These are phyloP conservation scores for Casuarina glauca DNA, from an alignment of 306 rosid genomes.

Conservation along the genomic window DNA sequence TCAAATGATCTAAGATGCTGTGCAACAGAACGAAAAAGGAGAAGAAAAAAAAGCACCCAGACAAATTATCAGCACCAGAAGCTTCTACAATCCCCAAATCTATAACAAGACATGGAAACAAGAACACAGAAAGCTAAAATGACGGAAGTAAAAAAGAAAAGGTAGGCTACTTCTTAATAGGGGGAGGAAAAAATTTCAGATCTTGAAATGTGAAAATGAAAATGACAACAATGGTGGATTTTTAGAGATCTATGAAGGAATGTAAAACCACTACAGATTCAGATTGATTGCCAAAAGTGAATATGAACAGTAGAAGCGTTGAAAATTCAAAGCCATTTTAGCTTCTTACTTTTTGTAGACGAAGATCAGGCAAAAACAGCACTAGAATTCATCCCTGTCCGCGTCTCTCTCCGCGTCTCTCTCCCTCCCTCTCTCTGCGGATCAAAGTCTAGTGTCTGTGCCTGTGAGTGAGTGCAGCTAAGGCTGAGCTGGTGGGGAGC, in stretches of 20 bases:
- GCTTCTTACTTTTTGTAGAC: not conserved
- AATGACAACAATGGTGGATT: conserved; percentile 25
- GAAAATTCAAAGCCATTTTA: not conserved
- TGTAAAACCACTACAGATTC: not conserved
- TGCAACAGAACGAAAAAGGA: not conserved
- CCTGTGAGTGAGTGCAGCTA: conserved; percentile 12
- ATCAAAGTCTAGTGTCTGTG: not conserved
- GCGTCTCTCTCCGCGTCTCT: conserved; percentile 31
- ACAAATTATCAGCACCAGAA: conserved; percentile 7
- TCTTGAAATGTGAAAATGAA: conserved; percentile 33
- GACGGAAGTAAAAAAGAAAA: not conserved
- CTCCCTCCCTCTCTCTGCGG: not conserved
- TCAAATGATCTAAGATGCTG: not conserved
- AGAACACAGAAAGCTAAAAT: conserved; percentile 37
- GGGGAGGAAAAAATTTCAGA: conserved; percentile 21
- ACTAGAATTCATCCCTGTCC: not conserved
- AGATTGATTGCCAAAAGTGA: not conserved
- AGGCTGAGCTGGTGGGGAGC: conserved; percentile 10
- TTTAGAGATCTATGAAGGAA: conserved; percentile 31
- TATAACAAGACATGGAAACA: conserved; percentile 35
- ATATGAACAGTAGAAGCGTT: not conserved
- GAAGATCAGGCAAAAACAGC: conserved; percentile 24
- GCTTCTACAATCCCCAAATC: conserved; percentile 18
- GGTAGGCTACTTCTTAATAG: not conserved
- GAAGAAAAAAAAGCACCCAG: not conserved